Base-by-base conservation (phyloP, 305 asterid species). In the Fraxinus ornus region DNA sequence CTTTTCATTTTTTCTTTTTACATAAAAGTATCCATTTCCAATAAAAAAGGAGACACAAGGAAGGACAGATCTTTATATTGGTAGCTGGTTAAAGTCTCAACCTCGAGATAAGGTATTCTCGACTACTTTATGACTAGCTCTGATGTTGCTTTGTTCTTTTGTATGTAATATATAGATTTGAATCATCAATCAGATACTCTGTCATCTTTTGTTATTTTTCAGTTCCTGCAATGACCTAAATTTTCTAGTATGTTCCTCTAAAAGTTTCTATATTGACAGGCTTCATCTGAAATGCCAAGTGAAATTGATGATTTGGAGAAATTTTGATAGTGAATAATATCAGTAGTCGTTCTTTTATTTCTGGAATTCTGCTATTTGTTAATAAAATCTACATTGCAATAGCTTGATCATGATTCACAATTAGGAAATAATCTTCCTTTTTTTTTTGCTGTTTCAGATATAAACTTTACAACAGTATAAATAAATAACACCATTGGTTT, bases 11-110 rank as follows among this genome's bases (percentile, higher is more conserved):
- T 32, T 75, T 66, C 70, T 12, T 73, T 26, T 75, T 39, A 33
- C 78, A 35, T 82, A 81, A n/a, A 84, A 95, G 99, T 94, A 95
- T 89, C 99, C 99, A 76, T 26, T 95, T 41, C 98, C 98, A 44
- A 12, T 82, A 52, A 88, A 76, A 55, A 88, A 91, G 86, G 99
- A 95, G 90, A 95, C 98, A 0, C 97, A 92, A 83, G 99, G 99
- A 75, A 83, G 84, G 79, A 94, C 98, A 5, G 99, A 95, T 86
- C 88, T 83, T 78, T 94, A 94, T 79, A 86, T 95, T 86, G 89
- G 90, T 79, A 94, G 89, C 88, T 95, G 99, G 99, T 76, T 95
- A 85, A 94, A 91, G 88, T 90, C 93, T 80, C 99, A 90, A 77
- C 93, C 97, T 75, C 96, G 98, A 68, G 97, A 94, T 83, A 93